phyloP scores from a whole-genome alignment of 768 basidiomycete genomes.

The Rhodotorula toruloides region DNA sequence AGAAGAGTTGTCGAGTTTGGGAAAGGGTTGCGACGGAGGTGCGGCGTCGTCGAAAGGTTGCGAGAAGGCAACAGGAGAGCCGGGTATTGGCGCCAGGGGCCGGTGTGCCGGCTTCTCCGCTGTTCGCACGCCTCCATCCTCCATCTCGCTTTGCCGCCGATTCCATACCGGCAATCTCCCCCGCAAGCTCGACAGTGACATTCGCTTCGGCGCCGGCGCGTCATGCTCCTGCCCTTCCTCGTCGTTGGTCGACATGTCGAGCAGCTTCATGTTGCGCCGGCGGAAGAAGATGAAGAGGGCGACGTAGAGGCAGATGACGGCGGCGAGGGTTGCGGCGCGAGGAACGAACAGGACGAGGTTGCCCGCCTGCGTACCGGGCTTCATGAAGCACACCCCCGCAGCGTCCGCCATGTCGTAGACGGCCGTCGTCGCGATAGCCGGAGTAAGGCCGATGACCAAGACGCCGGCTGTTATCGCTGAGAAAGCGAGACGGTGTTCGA shows the following conservation, averaged over 20 bases:
- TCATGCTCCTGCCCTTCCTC: background rate
- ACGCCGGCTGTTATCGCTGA: background rate
- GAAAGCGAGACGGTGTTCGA: slow-evolving; percentile 23
- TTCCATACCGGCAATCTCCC: slow-evolving; percentile 8
- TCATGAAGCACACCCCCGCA: slow-evolving; percentile 23
- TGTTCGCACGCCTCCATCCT: background rate
- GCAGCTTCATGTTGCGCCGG: slow-evolving; percentile 13
- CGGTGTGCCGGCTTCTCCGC: background rate
- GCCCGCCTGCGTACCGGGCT: background rate
- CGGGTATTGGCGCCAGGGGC: background rate
- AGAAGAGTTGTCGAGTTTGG: too few species aligned
- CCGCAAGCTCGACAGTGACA: slow-evolving; percentile 10
- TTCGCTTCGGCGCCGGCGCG: background rate
- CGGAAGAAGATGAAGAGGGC: slow-evolving; percentile 32
- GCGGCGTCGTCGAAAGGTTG: background rate
- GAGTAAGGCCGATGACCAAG: slow-evolving; percentile 7
- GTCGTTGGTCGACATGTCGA: slow-evolving; percentile 6
- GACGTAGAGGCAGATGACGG: slow-evolving; percentile 30
- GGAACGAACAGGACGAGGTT: slow-evolving; percentile 26
- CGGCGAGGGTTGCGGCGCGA: slow-evolving; percentile 13
- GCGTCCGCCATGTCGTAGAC: slow-evolving; percentile 12
- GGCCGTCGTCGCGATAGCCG: slow-evolving; percentile 1
- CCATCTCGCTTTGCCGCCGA: slow-evolving; percentile 10
- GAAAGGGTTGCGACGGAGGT: too few species aligned
- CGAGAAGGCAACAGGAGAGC: slow-evolving; percentile 1